Base-by-base conservation (phyloP, 2,329 filamentous ascomycete genomes). In the Tolypocladium tropicale region DNA sequence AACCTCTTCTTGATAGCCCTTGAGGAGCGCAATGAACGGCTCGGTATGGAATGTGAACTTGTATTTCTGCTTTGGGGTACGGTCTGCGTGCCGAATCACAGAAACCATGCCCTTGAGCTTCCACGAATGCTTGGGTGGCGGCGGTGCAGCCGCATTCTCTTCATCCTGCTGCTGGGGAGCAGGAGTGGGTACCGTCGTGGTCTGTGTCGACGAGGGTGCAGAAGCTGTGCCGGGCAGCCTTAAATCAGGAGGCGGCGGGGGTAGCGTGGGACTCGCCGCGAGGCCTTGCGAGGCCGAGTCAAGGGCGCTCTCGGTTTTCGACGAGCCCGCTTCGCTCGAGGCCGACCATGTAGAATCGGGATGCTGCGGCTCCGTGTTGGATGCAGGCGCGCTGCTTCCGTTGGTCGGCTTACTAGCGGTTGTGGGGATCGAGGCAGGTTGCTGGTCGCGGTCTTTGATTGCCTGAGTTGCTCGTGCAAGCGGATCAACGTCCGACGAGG, bases 1-100 rank as follows among this genome's bases (percentile, higher is more conserved):
- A 1, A 99, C 94, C 68, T 99, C 94, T 71, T 97, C 93, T 65
- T 95, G 90, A 65, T 99, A 93, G 0, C 94, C 94, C 68, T 93
- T 95, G 46, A 99, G 81, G 4, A 99, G 78, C 61, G 95, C 89
- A 60, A 99, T 92, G 66, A 99, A 99, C 0, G 94, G 94, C 60
- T 92, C 90, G 0, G 91, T 95, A 67, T 99, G 94, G 65, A 99
- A 97, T 0, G 94, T 99, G 66, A 97, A 99, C 70, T 99, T 99
- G 78, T 96, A 96, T 70, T 99, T 99, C 66, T 99, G 94, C 74
- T 99, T 99, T 2, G 94, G 94, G 1, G 94, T 99, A 56, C 94
- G 87, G 73, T 99, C 94, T 3, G 95, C 95, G 71, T 99, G 94
- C 32, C 94, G 85, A 61, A 99, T 91, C 18, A 99, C 94, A 2